Percentiles rank a stretch among this genome's conserved stretches.
These are phyloP conservation scores for Coemansia nantahalensis DNA, from an alignment of 192 early-diverging fungal genomes.

Conservation along the genomic window DNA sequence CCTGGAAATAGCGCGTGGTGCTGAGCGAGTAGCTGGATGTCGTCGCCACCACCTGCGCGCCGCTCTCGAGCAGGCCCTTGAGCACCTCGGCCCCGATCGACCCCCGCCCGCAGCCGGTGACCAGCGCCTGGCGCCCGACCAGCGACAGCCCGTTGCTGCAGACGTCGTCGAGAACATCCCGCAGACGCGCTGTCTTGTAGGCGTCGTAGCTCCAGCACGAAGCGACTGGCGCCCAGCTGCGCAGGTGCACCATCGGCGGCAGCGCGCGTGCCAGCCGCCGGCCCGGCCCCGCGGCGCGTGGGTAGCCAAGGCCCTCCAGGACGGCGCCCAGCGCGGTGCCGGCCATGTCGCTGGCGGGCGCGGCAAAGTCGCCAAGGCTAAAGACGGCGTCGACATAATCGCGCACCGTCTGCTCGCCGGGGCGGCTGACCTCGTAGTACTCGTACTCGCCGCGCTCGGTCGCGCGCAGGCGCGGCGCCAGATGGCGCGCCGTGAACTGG, in stretches of 20 bases:
- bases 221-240: conserved; percentile 57
- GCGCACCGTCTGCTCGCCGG: conserved; percentile 12
- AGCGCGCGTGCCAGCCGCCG: background rate
- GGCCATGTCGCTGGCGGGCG: background rate
- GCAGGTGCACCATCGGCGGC: conserved; percentile 67
- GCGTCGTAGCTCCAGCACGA: conserved; percentile 67
- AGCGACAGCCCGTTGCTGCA: conserved; percentile 82
- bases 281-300: background rate
- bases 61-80: conserved; percentile 81
- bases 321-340: conserved; percentile 13
- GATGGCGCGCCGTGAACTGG: conserved; percentile 76
- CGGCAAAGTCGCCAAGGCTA: background rate
- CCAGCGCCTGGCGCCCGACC: conserved; percentile 68
- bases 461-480: conserved; percentile 71
- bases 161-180: conserved; percentile 68
- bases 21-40: conserved; percentile 84
- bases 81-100: conserved; percentile 93
- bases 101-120: conserved; percentile 87
- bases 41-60: conserved; percentile 85
- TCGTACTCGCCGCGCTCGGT: conserved; percentile 1
- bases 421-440: conserved; percentile 23
- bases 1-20: conserved; percentile 82
- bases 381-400: conserved; percentile 19
- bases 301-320: conserved; percentile 23
- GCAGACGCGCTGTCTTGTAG: conserved; percentile 65